phyloP scores from a whole-genome alignment of 257 asterid genomes.

The Primulina huaijiensis region DNA sequence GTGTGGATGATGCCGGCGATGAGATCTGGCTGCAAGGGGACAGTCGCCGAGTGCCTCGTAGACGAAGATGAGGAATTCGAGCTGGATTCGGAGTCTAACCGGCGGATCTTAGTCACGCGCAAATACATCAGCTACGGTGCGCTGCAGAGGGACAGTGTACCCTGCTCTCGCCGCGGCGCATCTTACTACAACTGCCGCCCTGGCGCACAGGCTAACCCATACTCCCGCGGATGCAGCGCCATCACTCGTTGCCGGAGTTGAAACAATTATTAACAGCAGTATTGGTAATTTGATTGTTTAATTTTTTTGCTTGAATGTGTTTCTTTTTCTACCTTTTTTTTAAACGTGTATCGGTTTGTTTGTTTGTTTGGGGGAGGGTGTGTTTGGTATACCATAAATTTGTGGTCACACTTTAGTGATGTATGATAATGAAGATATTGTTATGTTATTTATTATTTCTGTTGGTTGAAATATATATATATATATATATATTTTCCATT shows the following conservation, averaged over 20 bases:
- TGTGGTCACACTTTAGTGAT: background rate
- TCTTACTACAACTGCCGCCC: slow-evolving; percentile 92
- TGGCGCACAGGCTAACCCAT: slow-evolving; percentile 85
- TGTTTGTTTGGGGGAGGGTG: background rate
- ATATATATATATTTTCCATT: too few relatives aligned
- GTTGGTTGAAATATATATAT: background rate
- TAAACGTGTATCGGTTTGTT: background rate
- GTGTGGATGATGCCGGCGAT: slow-evolving; percentile 57
- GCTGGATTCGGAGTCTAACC: slow-evolving; percentile 68
- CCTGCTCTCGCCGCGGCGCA: slow-evolving; percentile 94
- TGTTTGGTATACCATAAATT: background rate
- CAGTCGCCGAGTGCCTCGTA: slow-evolving; percentile 53
- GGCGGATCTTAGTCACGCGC: slow-evolving; percentile 67
- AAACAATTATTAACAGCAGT: slow-evolving; percentile 17
- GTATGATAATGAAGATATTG: background rate
- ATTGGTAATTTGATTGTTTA: slow-evolving; percentile 13
- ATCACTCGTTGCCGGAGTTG: slow-evolving; percentile 87
- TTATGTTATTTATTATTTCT: too few relatives aligned
- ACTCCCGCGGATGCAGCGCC: slow-evolving; percentile 84
- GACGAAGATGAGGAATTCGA: slow-evolving; percentile 60
- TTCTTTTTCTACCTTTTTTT: background rate
- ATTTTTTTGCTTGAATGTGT: background rate
- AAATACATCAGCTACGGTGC: slow-evolving; percentile 95
- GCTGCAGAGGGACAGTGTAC: slow-evolving; percentile 73
- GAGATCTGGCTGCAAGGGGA: slow-evolving; percentile 63